Evolutionary conservation across 2,329 filamentous ascomycete genomes (phyloP), one percentile per base, ranked within the genome.

Genomic region (Paecilomyces sp.): DNA sequence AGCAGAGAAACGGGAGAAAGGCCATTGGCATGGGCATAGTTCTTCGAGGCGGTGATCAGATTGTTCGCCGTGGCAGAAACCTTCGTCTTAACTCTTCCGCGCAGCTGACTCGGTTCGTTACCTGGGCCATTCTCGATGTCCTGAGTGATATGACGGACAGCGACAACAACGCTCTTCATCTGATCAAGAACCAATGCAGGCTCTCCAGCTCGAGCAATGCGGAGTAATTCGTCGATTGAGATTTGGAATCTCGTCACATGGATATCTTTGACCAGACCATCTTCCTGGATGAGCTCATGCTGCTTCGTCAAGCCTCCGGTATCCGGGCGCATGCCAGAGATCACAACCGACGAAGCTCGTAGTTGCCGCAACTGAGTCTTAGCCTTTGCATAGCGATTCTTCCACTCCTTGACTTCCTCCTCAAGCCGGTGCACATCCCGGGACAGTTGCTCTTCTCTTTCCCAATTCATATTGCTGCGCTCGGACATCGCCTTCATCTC

Each of bases 161-260:
- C 87, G 65, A 90, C 82, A 51, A 97, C 87, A 30, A 97, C 91
- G 58, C 84, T 80, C 74, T 96, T 96, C 87, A 97, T 93, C 66
- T 88, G 86, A 53, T 94, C 89, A 55, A 95, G 86, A 34, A 94
- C 87, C 64, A 85, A 84, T 54, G 88, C 84, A 0, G 91, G 86
- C 57, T 89, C 85, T n/a, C 89, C 85, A 34, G 82, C 82, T 56
- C 92, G 87, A 18, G 92, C 91, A 50, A 83, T 84, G 64, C 88
- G 88, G 36, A 99, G 81, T 47, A 97, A 82, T 68, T 97, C 93
- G 70, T 99, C 93, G 62, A 99, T 90, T 24, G 92, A 85, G 61
- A 97, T 88, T 74, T 99, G 94, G 79, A 96, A 97, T 70, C 91
- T 92, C 56, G 93, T 97, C 65, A 99, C 86, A 71, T 97, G 90